Conservation (phyloP, 106 monocot genomes). For the Platanthera zijinensis region DNA sequence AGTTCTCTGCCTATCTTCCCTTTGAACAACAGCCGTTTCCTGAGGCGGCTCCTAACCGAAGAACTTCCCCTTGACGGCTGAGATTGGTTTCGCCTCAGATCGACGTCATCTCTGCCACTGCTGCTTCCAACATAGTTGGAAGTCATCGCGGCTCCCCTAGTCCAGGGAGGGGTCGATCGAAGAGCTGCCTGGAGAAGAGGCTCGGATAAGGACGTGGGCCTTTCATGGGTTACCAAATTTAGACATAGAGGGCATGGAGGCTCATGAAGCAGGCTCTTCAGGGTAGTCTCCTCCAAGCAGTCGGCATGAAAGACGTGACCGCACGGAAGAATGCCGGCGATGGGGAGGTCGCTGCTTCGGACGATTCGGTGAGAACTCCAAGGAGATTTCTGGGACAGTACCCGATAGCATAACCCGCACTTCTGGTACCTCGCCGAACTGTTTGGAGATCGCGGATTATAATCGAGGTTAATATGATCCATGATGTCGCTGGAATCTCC, state of each 20-base stretch:
- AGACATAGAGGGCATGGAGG: slow-evolving; percentile 50
- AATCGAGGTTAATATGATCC: slow-evolving; percentile 28
- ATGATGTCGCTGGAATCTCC: slow-evolving; percentile 44
- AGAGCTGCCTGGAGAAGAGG: slow-evolving; percentile 40
- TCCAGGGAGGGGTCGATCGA: slow-evolving; percentile 24
- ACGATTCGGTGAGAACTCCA: slow-evolving; percentile 67
- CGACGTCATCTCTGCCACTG: slow-evolving; percentile 11
- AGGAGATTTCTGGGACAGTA: slow-evolving; percentile 69
- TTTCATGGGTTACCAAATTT: slow-evolving; percentile 16
- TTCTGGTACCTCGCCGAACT: slow-evolving; percentile 26
- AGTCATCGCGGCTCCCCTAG: background rate
- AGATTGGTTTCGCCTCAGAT: slow-evolving; percentile 27
- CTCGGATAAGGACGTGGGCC: slow-evolving; percentile 39
- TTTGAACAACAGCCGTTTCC: slow-evolving; percentile 57
- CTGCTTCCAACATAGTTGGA: slow-evolving; percentile 16
- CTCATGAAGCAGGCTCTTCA: slow-evolving; percentile 41
- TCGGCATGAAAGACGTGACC: slow-evolving; percentile 83
- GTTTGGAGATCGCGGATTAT: slow-evolving; percentile 18
- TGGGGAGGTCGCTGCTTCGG: slow-evolving; percentile 57
- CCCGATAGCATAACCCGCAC: slow-evolving; percentile 57
- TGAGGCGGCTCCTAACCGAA: slow-evolving; percentile 40
- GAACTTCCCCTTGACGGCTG: slow-evolving; percentile 23
- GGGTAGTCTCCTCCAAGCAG: slow-evolving; percentile 77
- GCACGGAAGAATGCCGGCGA: slow-evolving; percentile 66
- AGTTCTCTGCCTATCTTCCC: slow-evolving; percentile 56